phyloP scores from a whole-genome alignment of 2,329 filamentous ascomycete species.

The Colletotrichum eremochloae region DNA sequence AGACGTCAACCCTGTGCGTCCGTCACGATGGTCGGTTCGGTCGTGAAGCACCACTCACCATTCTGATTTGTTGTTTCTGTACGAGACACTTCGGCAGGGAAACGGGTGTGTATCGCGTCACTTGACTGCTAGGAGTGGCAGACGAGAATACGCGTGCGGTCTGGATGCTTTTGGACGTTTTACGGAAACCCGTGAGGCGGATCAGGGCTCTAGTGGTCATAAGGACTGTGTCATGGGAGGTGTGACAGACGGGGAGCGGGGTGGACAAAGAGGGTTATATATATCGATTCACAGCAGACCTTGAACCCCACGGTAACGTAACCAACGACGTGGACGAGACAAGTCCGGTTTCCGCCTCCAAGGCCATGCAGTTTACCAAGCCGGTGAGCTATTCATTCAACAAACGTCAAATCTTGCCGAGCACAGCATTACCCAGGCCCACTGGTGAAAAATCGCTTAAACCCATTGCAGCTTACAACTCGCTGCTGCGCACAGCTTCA shows the following conservation, averaged over 20 bases:
- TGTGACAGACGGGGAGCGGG: not conserved
- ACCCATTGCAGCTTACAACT: not conserved
- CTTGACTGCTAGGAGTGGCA: not conserved
- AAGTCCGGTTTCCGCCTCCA: not conserved
- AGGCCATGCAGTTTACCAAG: not conserved
- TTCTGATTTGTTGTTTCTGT: slow-evolving; percentile 29
- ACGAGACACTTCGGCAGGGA: not conserved
- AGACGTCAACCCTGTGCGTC: not conserved
- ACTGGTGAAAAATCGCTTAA: not conserved
- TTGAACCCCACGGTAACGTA: not conserved
- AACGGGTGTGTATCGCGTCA: not conserved
- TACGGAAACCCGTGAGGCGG: slow-evolving; percentile 16
- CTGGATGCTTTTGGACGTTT: not conserved
- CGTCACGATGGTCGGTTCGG: not conserved
- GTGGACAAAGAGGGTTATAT: slow-evolving; percentile 13
- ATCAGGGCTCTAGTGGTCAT: slow-evolving; percentile 18
- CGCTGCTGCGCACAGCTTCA: slow-evolving; percentile 10
- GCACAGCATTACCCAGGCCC: not conserved
- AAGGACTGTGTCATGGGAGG: not conserved
- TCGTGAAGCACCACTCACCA: slow-evolving; percentile 16
- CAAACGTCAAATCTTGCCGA: not conserved
- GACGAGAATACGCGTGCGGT: slow-evolving; percentile 13
- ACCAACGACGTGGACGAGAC: not conserved
- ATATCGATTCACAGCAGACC: not conserved
- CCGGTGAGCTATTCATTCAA: not conserved